Base-by-base conservation (phyloP, 768 basidiomycete species). In the Naganishia vaughanmartiniae region DNA sequence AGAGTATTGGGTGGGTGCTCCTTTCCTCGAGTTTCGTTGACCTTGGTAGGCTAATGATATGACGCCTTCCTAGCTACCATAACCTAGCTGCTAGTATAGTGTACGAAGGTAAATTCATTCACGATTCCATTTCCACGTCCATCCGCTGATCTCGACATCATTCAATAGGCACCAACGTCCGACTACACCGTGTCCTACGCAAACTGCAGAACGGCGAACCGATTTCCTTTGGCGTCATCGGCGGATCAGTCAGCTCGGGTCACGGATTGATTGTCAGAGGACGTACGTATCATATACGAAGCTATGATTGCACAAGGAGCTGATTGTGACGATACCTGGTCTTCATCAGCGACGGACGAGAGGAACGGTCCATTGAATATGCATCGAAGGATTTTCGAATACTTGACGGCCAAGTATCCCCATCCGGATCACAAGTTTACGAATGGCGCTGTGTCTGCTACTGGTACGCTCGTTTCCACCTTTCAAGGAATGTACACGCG, bases 391-490 rank as follows among this genome's bases (percentile, higher is more conserved):
- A 39, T 69, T 4, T 69, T 57, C 39, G 67, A 69, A 1, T 69
- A 57, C 55, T 24, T 69, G 21, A 46, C 36, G 67, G 31, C 45
- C 55, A 57, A 53, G 45, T 69, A 48, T 57, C 67, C 67, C 7
- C 55, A 60, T 58, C 55, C 55, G 45, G 67, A 31, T 66, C 78
- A 79, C 58, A 65, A 69, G 15, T 77, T 78, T n/a, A 57, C 77
- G 33, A 79, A 78, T 69, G 78, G 78, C 26, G 78, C 78, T 4
- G 72, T 75, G 39, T 74, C 77, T 26, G 77, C 76, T 21, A 75
- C 72, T 2, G 74, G 78, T 74, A 60, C 6, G 67, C 30, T 17
- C 1, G 57, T 5, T 39, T 34, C 10, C 34, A 24, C 39, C 5
- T 21, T 2, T 12, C 1, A 58, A 19, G 6, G 21, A n/a, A 39